phyloP scores from a whole-genome alignment of 176 grass and related monocot species.

The Alopecurus myosuroides region DNA sequence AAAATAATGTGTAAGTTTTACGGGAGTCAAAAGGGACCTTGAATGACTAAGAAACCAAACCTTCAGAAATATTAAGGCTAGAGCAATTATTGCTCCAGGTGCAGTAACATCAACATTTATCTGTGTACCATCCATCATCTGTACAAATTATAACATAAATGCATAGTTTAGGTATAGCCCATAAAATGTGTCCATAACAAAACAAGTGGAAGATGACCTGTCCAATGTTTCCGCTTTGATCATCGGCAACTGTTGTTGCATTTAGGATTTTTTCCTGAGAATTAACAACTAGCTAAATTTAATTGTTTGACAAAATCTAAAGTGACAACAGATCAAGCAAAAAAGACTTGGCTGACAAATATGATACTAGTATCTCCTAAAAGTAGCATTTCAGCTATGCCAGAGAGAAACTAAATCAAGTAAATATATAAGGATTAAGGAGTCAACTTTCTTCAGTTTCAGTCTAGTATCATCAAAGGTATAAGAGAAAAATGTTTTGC shows the following conservation, averaged over 20 bases:
- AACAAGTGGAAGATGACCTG: constrained; percentile 49
- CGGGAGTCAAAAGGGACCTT: background rate
- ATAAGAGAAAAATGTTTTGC: background rate
- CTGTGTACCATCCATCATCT: constrained; percentile 86
- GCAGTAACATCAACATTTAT: constrained; percentile 97
- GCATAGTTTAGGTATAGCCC: background rate
- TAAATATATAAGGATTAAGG: background rate
- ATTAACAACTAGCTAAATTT: constrained; percentile 5
- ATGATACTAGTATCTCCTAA: background rate
- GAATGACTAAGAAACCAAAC: constrained; percentile 33
- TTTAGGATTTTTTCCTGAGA: constrained; percentile 59
- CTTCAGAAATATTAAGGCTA: constrained; percentile 90
- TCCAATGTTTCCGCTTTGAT: constrained; percentile 54
- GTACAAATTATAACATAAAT: constrained; percentile 27
- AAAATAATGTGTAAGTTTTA: background rate
- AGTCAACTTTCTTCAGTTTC: background rate
- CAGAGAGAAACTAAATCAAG: background rate
- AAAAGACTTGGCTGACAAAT: constrained; percentile 8
- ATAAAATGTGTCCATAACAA: constrained; percentile 15
- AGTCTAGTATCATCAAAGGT: background rate
- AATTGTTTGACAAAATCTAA: background rate
- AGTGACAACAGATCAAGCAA: background rate
- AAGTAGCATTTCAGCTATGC: constrained; percentile 2
- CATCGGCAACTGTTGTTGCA: constrained; percentile 37
- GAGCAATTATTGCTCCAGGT: constrained; percentile 95